phyloP scores from a whole-genome alignment of 768 basidiomycete genomes.

The Trametes cubensis region DNA sequence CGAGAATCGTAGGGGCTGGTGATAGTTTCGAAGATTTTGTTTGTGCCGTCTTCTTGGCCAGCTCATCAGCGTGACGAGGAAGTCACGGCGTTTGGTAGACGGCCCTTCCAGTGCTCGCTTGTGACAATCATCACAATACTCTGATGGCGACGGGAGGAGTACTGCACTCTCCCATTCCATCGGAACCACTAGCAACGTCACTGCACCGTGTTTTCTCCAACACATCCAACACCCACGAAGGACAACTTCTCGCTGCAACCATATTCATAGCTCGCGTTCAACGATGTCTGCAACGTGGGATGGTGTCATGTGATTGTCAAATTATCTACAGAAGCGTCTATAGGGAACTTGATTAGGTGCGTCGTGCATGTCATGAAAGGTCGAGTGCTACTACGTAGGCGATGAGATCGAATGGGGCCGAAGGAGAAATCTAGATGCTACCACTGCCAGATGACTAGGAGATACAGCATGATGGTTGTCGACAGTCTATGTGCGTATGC shows the following conservation, averaged over 20 bases:
- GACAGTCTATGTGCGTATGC: not conserved
- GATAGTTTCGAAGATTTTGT: not conserved
- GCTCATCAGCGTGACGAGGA: not conserved
- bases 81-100: conserved; percentile 16
- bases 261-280: too few species aligned
- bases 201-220: too few species aligned
- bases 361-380: not conserved
- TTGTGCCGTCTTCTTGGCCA: not conserved
- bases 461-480: conserved; percentile 13
- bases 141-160: not conserved
- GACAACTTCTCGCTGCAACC: too few species aligned
- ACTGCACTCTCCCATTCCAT: too few species aligned
- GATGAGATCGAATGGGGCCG: not conserved
- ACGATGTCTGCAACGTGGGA: not conserved
- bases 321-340: not conserved
- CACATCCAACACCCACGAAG: too few species aligned
- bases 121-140: not conserved
- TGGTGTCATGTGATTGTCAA: not conserved
- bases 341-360: not conserved
- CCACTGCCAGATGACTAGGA: conserved; percentile 6
- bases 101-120: not conserved
- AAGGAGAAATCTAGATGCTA: not conserved
- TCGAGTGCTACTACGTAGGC: too few species aligned
- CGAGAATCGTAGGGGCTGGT: too few species aligned
- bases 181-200: not conserved